Conservation (phyloP, 2,329 filamentous ascomycete species). For the Botryotinia convoluta region DNA sequence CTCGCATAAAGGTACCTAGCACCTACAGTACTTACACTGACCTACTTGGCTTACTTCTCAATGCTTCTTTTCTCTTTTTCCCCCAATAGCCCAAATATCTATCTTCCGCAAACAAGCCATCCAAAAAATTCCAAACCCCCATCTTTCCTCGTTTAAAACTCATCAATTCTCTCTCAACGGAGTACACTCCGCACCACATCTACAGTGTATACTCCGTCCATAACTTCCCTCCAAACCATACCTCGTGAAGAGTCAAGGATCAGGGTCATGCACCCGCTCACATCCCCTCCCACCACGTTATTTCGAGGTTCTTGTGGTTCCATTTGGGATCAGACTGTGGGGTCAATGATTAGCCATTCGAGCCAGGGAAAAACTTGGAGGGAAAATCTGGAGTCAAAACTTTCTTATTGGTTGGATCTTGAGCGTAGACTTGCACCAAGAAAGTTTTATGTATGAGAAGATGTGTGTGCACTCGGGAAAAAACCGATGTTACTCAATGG, state of each 20-base stretch:
- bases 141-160: not conserved
- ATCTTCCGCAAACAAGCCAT: not conserved
- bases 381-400: not conserved
- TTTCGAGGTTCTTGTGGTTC: conserved; percentile 13
- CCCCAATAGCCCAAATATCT: not conserved
- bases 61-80: not conserved
- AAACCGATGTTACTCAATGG: not conserved
- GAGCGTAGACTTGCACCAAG: not conserved
- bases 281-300: conserved; percentile 18
- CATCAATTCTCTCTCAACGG: not conserved
- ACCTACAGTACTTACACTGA: not conserved
- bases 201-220: not conserved
- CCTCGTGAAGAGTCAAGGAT: conserved; percentile 13
- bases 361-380: not conserved
- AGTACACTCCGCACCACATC: not conserved
- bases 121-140: not conserved
- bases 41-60: not conserved
- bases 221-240: not conserved
- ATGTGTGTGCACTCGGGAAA: not conserved
- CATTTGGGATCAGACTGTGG: conserved; percentile 17
- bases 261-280: conserved; percentile 10
- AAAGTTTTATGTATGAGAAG: not conserved
- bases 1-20: not conserved
- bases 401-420: not conserved
- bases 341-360: not conserved